Evolutionary conservation across 805 yeast genomes (phyloP).

Genomic region (Yamadazyma sp.): DNA sequence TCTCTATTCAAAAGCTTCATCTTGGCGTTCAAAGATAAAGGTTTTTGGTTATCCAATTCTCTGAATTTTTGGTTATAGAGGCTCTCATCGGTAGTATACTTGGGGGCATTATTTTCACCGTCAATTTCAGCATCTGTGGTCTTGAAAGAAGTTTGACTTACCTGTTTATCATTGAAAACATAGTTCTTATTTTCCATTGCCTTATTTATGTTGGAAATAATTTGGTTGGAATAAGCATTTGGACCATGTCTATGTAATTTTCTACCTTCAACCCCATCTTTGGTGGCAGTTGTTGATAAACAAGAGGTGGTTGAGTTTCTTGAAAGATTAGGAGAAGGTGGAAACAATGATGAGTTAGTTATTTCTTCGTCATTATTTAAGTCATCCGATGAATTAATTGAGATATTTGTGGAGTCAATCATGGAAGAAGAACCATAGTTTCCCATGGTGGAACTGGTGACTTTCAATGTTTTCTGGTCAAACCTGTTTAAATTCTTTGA

Average conservation of each 20-base stretch:
- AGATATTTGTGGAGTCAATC: constrained; percentile 5
- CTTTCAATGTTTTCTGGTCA: constrained; percentile 2
- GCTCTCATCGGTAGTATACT: constrained; percentile 7
- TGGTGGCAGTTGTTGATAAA: constrained; percentile 69
- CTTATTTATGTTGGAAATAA: constrained; percentile 18
- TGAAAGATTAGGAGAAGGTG: constrained; percentile 54
- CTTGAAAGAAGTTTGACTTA: constrained; percentile 19
- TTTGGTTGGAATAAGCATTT: constrained; percentile 30
- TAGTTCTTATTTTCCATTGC: constrained; percentile 5
- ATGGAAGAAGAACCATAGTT: background rate
- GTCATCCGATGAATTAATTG: constrained; percentile 21
- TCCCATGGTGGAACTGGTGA: background rate
- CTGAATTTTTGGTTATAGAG: constrained; percentile 8
- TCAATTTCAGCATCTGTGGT: constrained; percentile 29
- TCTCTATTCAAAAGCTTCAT: constrained; percentile 33
- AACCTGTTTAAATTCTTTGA: constrained; percentile 19
- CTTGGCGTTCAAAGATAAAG: constrained; percentile 45
- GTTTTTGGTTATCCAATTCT: constrained; percentile 16
- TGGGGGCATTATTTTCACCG: constrained; percentile 24
- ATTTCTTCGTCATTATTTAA: background rate
- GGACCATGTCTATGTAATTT: constrained; percentile 45
- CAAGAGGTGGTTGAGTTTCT: constrained; percentile 64
- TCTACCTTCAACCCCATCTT: constrained; percentile 71
- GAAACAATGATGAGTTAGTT: constrained; percentile 5
- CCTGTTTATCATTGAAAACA: constrained; percentile 1